phyloP scores from a whole-genome alignment of 805 yeast species.

The Tetrapisispora taiwanensis region DNA sequence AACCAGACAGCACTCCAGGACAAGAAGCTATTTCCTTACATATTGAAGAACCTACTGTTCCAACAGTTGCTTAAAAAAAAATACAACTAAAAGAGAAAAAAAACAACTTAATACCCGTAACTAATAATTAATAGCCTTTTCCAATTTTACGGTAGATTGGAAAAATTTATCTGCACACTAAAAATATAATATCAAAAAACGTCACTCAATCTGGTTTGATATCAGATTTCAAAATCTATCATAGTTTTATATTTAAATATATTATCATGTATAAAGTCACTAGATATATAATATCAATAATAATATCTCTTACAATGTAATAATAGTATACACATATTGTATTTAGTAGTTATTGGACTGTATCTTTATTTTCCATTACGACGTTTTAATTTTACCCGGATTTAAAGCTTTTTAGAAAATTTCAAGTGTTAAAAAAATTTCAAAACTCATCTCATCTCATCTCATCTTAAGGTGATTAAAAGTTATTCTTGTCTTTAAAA shows the following conservation, averaged over 20 bases:
- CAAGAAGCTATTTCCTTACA: background rate
- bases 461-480: background rate
- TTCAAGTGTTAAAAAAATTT: background rate
- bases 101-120: background rate
- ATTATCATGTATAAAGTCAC: background rate
- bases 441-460: slow-evolving; percentile 9
- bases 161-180: background rate
- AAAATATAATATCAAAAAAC: too few species aligned
- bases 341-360: too few species aligned
- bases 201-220: background rate
- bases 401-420: background rate
- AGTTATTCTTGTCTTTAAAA: too few species aligned
- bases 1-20: background rate
- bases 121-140: background rate
- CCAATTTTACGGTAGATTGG: background rate
- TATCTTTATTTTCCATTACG: too few species aligned
- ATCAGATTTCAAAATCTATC: too few species aligned
- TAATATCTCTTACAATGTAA: too few species aligned
- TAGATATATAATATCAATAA: background rate
- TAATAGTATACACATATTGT: too few species aligned
- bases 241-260: too few species aligned
- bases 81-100: background rate
- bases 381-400: slow-evolving; percentile 1
- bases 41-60: background rate
- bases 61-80: background rate